Conservation (phyloP, 2,329 filamentous ascomycete genomes). For the Talaromyces marneffei region DNA sequence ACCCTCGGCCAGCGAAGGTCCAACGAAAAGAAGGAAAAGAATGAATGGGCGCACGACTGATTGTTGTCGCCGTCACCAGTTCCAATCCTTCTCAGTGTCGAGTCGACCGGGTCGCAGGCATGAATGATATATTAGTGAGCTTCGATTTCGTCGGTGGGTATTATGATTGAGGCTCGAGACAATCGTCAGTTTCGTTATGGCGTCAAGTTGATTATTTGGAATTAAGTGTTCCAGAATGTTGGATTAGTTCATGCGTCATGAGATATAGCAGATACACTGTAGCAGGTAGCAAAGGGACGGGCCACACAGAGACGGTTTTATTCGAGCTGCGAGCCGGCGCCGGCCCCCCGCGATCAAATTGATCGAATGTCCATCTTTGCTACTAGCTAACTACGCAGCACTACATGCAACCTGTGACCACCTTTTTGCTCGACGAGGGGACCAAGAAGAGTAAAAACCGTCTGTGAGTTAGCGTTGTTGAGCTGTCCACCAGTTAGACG, state of each 20-base stretch:
- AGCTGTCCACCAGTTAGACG: not conserved
- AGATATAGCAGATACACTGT: not conserved
- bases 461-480: not conserved
- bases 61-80: not conserved
- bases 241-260: not conserved
- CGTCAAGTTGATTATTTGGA: constrained; percentile 1
- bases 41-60: not conserved
- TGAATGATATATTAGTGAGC: not conserved
- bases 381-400: no score
- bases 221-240: not conserved
- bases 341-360: not conserved
- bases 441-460: not conserved
- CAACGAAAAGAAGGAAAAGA: not conserved
- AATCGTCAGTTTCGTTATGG: constrained; percentile 1
- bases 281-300: not conserved
- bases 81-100: not conserved
- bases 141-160: not conserved
- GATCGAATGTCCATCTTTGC: not conserved
- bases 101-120: not conserved
- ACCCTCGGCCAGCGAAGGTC: constrained; percentile 5
- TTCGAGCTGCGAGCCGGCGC: not conserved
- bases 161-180: not conserved
- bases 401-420: not conserved
- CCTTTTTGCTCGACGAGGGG: no score
- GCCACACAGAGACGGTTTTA: not conserved